A percentile compares a stretch with the other conserved stretches of the same genome.
These are phyloP conservation scores for Pharnaceum exiguum DNA, from an alignment of 148 eudicot species.

Conservation along the genomic window DNA sequence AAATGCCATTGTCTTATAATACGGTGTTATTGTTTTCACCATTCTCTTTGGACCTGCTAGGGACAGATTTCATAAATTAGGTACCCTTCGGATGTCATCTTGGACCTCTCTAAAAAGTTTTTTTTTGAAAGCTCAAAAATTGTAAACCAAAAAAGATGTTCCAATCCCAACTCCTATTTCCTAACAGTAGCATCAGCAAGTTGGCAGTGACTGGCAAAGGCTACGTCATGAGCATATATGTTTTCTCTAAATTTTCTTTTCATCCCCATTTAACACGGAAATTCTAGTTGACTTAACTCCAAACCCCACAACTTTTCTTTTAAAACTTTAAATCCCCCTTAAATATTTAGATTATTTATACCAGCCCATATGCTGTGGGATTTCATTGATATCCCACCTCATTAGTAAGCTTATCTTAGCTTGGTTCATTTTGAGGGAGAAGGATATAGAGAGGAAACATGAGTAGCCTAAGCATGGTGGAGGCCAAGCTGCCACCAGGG, in stretches of 20 bases:
- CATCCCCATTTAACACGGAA: constrained; percentile 33
- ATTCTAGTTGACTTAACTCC: constrained; percentile 35
- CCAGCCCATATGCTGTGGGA: constrained; percentile 11
- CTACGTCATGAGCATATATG: constrained; percentile 16
- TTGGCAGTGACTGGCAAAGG: constrained; percentile 25
- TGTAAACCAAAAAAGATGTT: neutral
- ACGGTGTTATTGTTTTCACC: no score
- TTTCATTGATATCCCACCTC: constrained; percentile 6
- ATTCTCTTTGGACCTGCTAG: no score
- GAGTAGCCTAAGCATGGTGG: constrained; percentile 76
- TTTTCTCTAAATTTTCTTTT: neutral
- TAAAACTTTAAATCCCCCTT: neutral
- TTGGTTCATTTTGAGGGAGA: neutral
- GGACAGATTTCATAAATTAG: no score
- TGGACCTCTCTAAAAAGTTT: no score
- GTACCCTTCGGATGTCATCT: no score
- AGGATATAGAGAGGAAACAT: constrained; percentile 11
- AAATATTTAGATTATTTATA: constrained; percentile 12
- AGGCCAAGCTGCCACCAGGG: constrained; percentile 80
- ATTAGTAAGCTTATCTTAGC: neutral
- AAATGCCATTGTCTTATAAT: no score
- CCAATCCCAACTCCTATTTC: constrained; percentile 2
- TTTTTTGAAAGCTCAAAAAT: no score
- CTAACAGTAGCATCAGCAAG: constrained; percentile 21
- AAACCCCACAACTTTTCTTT: no score